A percentile compares a stretch with the other conserved stretches of the same genome.
phyloP scores from a whole-genome alignment of 306 rosid genomes.

The Dalbergia cultrata region DNA sequence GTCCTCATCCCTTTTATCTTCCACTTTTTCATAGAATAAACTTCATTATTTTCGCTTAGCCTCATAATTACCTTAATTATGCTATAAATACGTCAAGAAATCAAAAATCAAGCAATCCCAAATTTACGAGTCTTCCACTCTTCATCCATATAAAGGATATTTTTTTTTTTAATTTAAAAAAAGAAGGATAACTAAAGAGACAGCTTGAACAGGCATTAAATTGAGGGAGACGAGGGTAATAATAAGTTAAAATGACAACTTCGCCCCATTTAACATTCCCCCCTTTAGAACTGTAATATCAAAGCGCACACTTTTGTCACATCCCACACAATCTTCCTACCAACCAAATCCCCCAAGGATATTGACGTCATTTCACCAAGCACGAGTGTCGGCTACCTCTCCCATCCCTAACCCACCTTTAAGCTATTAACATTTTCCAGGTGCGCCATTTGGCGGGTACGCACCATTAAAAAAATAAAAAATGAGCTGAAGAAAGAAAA shows the following conservation, averaged over 20 bases:
- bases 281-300: background rate
- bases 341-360: conserved; percentile 20
- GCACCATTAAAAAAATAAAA: background rate
- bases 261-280: conserved; percentile 21
- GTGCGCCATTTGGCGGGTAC: conserved; percentile 61
- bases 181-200: background rate
- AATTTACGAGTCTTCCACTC: background rate
- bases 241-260: conserved; percentile 35
- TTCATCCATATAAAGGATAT: background rate
- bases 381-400: conserved; percentile 55
- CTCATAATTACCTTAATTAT: background rate
- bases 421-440: conserved; percentile 37
- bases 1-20: background rate
- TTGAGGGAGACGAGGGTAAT: background rate
- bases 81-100: background rate
- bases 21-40: background rate
- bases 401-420: background rate
- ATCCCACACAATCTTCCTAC: background rate
- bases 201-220: conserved; percentile 13
- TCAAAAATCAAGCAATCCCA: background rate
- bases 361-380: conserved; percentile 28
- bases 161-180: background rate
- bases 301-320: conserved; percentile 25
- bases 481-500: too few species aligned
- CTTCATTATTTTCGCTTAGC: background rate